These are phyloP conservation scores for Talaromyces sp. DNA, from an alignment of 2,329 filamentous ascomycete species.

Conservation along the genomic window DNA sequence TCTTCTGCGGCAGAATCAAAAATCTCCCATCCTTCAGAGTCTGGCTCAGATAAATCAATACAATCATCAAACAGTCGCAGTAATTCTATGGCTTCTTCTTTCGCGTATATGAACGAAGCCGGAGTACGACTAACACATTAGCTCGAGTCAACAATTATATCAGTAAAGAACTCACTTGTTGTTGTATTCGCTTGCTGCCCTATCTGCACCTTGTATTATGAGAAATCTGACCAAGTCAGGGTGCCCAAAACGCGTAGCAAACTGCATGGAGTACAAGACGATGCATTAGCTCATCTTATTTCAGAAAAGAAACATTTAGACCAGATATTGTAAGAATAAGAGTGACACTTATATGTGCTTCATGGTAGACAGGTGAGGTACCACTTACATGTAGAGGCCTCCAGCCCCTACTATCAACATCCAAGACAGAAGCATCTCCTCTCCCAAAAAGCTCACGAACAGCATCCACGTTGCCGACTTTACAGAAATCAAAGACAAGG, in stretches of 20 bases:
- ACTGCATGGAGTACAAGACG: background rate
- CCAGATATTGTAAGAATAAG: too few relatives aligned
- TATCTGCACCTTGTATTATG: slow-evolving; percentile 8
- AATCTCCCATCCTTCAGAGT: background rate
- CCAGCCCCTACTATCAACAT: background rate
- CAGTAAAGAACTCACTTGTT: background rate
- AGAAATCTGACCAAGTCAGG: slow-evolving; percentile 7
- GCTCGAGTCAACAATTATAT: background rate
- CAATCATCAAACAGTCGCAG: slow-evolving; percentile 7
- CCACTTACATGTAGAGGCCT: slow-evolving; percentile 12
- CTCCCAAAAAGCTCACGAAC: slow-evolving; percentile 4
- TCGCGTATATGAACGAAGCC: background rate
- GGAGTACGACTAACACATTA: background rate
- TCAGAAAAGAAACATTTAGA: too few relatives aligned
- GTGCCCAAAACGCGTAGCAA: background rate
- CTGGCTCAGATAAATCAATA: slow-evolving; percentile 6
- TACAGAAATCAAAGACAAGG: slow-evolving; percentile 10
- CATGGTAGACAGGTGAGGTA: background rate
- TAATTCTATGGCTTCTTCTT: background rate
- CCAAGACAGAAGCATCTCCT: slow-evolving; percentile 9
- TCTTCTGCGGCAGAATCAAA: background rate
- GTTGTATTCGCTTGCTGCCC: background rate
- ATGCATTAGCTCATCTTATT: background rate
- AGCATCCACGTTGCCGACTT: slow-evolving; percentile 1
- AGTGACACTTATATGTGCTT: background rate